Percentiles rank a stretch among this genome's conserved stretches.
phyloP scores from a whole-genome alignment of 2,329 filamentous ascomycete genomes.

The Aschersonia sp. region DNA sequence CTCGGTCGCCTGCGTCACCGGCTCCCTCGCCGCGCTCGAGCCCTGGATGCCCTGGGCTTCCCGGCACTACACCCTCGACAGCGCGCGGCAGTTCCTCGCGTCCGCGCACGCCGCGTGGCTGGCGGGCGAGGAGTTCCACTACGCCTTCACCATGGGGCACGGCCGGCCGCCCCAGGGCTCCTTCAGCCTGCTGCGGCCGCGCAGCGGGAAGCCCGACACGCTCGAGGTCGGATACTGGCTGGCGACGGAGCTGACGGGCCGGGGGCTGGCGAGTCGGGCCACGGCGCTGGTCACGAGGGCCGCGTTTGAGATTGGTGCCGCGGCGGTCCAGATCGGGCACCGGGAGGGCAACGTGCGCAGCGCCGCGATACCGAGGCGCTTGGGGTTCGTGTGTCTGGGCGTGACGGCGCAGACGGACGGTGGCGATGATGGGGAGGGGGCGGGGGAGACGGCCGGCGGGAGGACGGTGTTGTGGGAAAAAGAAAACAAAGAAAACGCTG shows the following conservation, averaged over 20 bases:
- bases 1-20: slow-evolving; percentile 4
- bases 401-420: background rate
- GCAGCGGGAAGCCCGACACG: background rate
- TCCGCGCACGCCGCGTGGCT: slow-evolving; percentile 4
- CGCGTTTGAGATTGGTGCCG: slow-evolving; percentile 6
- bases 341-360: slow-evolving; percentile 5
- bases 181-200: slow-evolving; percentile 4
- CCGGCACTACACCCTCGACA: slow-evolving; percentile 3
- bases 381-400: slow-evolving; percentile 4
- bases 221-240: slow-evolving; percentile 10
- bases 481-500: too few relatives aligned
- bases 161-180: slow-evolving; percentile 4
- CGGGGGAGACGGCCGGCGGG: too few relatives aligned
- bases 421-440: too few relatives aligned
- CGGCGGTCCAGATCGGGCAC: slow-evolving; percentile 7
- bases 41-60: slow-evolving; percentile 9
- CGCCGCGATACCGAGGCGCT: slow-evolving; percentile 2
- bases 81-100: slow-evolving; percentile 4
- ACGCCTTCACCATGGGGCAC: slow-evolving; percentile 5
- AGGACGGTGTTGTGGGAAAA: too few relatives aligned
- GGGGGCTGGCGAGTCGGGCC: slow-evolving; percentile 7
- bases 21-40: slow-evolving; percentile 6
- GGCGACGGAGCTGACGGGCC: slow-evolving; percentile 5
- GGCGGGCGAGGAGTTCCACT: slow-evolving; percentile 5
- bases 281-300: slow-evolving; percentile 4